phyloP scores from a whole-genome alignment of 768 basidiomycete species.

The Leccinum variicolor region DNA sequence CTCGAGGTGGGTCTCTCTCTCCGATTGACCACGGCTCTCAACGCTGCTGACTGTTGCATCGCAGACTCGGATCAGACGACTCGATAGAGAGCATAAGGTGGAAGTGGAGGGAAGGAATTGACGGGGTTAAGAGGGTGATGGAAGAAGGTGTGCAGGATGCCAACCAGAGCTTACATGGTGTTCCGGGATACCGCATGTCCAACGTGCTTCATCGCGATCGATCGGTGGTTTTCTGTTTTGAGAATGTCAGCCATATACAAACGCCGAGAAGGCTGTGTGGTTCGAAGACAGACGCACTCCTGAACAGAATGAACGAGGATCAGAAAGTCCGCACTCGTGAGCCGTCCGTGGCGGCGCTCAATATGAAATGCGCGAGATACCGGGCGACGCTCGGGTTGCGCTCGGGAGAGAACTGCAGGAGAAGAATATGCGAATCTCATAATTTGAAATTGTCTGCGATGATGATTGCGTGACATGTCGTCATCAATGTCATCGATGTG shows the following conservation, averaged over 20 bases:
- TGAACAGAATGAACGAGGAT: neutral
- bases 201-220: neutral
- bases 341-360: neutral
- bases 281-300: neutral
- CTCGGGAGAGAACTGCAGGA: neutral
- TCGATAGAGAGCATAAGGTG: slow-evolving; percentile 2
- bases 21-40: neutral
- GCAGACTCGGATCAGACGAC: slow-evolving; percentile 10
- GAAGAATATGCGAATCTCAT: neutral
- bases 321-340: neutral
- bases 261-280: neutral
- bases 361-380: neutral
- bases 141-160: neutral
- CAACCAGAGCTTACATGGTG: neutral
- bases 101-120: neutral
- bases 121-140: neutral
- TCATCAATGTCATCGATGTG: neutral
- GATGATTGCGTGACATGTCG: neutral
- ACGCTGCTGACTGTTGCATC: neutral
- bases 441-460: neutral
- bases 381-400: neutral
- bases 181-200: neutral
- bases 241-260: too few species aligned
- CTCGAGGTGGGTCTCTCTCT: slow-evolving; percentile 55
- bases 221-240: neutral